Conservation (phyloP, 2,329 filamentous ascomycete genomes). For the Pyrenochaeta sp. region DNA sequence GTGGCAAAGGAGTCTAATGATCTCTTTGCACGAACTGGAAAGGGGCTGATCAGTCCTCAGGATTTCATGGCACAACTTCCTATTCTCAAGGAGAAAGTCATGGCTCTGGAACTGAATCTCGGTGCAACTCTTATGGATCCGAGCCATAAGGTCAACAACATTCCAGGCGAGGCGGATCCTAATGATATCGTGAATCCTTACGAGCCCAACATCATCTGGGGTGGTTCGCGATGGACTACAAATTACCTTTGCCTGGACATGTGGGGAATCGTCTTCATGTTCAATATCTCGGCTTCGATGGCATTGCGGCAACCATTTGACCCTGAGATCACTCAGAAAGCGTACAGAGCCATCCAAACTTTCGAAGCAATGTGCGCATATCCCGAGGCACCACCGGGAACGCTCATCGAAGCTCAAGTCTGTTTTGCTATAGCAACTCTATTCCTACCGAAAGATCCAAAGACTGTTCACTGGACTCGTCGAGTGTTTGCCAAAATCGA, state of each 20-base stretch:
- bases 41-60: constrained; percentile 68
- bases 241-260: constrained; percentile 81
- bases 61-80: constrained; percentile 69
- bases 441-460: constrained; percentile 78
- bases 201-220: constrained; percentile 69
- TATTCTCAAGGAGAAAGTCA: constrained; percentile 52
- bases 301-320: constrained; percentile 60
- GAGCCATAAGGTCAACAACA: constrained; percentile 68
- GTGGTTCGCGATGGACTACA: constrained; percentile 73
- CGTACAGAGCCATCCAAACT: constrained; percentile 75
- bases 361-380: constrained; percentile 80
- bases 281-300: constrained; percentile 73
- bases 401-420: constrained; percentile 75
- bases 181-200: constrained; percentile 79
- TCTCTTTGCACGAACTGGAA: constrained; percentile 73
- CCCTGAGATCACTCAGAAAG: constrained; percentile 66
- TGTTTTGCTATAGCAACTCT: constrained; percentile 77
- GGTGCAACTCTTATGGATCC: constrained; percentile 69
- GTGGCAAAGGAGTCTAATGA: constrained; percentile 82
- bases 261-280: constrained; percentile 81
- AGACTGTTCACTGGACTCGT: constrained; percentile 79
- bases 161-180: constrained; percentile 62
- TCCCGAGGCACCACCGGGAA: constrained; percentile 73
- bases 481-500: constrained; percentile 82
- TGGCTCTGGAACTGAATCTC: constrained; percentile 58